Conservation (phyloP, 2,329 filamentous ascomycete species). For the Lanzia echinophila region DNA sequence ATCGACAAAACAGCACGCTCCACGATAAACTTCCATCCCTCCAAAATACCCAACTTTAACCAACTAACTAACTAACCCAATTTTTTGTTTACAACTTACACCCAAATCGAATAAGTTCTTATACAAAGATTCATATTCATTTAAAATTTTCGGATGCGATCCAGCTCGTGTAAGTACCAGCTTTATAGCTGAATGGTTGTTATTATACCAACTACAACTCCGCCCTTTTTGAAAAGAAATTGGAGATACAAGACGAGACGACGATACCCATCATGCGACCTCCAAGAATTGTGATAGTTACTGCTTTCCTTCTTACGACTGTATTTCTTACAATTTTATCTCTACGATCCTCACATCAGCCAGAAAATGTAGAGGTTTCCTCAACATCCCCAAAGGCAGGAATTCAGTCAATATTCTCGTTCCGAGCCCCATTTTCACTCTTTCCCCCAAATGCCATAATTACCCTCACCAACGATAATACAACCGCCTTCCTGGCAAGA, state of each 20-base stretch:
- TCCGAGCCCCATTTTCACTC: constrained; percentile 72
- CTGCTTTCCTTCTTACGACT: constrained; percentile 26
- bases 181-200: constrained; percentile 8
- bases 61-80: too few species aligned
- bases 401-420: constrained; percentile 57
- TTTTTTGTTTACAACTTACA: too few species aligned
- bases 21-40: too few species aligned
- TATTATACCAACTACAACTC: not conserved
- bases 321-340: constrained; percentile 28
- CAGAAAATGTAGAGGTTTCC: constrained; percentile 17
- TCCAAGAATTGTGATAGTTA: constrained; percentile 29
- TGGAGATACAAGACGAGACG: not conserved
- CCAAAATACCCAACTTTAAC: not conserved
- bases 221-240: constrained; percentile 2
- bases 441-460: constrained; percentile 96
- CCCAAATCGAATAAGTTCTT: too few species aligned
- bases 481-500: constrained; percentile 88
- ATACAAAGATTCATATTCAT: not conserved
- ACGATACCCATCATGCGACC: constrained; percentile 28
- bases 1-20: too few species aligned
- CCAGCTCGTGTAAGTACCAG: constrained; percentile 3
- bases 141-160: constrained; percentile 6
- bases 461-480: constrained; percentile 95
- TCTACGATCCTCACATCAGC: constrained; percentile 24
- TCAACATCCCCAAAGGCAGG: constrained; percentile 31